These are phyloP conservation scores for Dalechampia spathulata DNA, from an alignment of 441 rosid species.

Conservation along the genomic window DNA sequence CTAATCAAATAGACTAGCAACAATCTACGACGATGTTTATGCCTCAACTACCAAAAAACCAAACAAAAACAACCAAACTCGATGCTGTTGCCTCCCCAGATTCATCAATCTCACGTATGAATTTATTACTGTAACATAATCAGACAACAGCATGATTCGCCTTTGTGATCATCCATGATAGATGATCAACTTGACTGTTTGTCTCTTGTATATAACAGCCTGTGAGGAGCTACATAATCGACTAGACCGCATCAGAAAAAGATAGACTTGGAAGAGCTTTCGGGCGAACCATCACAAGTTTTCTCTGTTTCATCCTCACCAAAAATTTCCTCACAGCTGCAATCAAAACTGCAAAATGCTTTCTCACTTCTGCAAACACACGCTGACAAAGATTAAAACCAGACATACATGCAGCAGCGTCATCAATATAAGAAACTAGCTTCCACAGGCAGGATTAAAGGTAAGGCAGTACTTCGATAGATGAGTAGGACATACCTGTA, in stretches of 20 bases:
- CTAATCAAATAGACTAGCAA: conserved; percentile 18
- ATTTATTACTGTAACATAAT: conserved; percentile 13
- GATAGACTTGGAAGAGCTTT: conserved; percentile 28
- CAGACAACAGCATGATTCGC: conserved; percentile 15
- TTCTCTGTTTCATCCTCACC: conserved; percentile 27
- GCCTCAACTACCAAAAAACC: conserved; percentile 8
- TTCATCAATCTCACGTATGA: conserved; percentile 10
- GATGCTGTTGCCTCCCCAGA: conserved; percentile 22
- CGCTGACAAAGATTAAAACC: too few species aligned
- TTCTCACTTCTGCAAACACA: conserved; percentile 24
- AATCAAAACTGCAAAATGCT: conserved; percentile 23
- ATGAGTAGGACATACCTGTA: conserved; percentile 27
- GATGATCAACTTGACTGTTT: conserved; percentile 4
- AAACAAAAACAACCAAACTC: conserved; percentile 10
- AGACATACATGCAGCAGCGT: too few species aligned
- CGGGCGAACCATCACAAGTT: conserved; percentile 14
- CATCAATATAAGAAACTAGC: not conserved
- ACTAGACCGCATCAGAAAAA: conserved; percentile 28
- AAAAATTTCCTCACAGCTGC: conserved; percentile 26
- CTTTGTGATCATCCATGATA: conserved; percentile 22
- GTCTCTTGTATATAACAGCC: too few species aligned
- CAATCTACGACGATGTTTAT: conserved; percentile 10
- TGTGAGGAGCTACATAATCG: not conserved
- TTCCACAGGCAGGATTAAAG: not conserved
- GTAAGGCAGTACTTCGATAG: not conserved